Base-by-base conservation (phyloP, 2,329 filamentous ascomycete species). In the Botrytis fabae region DNA sequence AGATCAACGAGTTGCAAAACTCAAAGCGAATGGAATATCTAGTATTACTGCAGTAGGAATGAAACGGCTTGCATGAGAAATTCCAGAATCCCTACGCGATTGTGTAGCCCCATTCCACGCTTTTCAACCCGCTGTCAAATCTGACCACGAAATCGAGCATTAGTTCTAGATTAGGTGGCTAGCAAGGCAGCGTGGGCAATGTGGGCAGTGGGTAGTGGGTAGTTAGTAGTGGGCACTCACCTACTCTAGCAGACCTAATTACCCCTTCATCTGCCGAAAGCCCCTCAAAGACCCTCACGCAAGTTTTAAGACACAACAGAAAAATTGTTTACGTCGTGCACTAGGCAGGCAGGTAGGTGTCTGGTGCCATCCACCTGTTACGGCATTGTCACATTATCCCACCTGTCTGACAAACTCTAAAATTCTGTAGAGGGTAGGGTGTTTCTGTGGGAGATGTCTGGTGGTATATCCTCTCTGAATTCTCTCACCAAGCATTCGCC, bases 181-280 rank as follows among this genome's bases (percentile, higher is more conserved):
- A 35, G 42, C 6, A 9, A 57, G 51, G 51, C 51, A 28, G n/a
- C 16, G 48, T 54, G 48, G 48, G 40, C 14, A 16, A 4, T 42
- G 12, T 38, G 38, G 38, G 8, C 38, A 14, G 12, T 51, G 3
- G 12, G 25, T 51, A n/a, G 48, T n/a, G 48, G 48, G 25, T 5
- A n/a, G 48, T 7, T 7, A n/a, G 48, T 54, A n/a, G 48, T 14
- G 48, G 48, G 48, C 48, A 54, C 48, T 54, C 48, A 51, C 25
- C 48, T 44, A 25, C 62, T 64, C 62, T 10, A 48, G 48, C 62
- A 28, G 62, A n/a, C 28, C 63, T 65, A 65, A 51, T 28, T 28
- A n/a, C 64, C 35, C 64, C 46, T 68, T 68, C 64, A 68, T 68
- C 46, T 68, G 64, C 46, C 64, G 64, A 68, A 48, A 48, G 16